Evolutionary conservation across 805 yeast species (phyloP).

Genomic region (Ogataea kodamae): DNA sequence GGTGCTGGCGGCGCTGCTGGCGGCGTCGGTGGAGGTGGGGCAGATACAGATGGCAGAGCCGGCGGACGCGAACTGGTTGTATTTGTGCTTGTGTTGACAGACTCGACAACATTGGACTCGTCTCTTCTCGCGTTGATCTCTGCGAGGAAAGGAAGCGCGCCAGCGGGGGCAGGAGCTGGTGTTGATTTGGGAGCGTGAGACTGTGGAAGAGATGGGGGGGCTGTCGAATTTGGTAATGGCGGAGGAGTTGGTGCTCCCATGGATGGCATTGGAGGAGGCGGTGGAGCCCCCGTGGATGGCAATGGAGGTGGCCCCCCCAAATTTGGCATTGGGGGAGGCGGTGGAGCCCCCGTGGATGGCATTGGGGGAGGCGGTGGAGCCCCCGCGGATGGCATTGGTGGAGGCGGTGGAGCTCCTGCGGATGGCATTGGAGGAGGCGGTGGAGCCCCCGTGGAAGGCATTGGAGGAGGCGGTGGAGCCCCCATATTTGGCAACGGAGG

Average conservation of each 20-base stretch:
- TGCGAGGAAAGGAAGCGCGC: slow-evolving; percentile 53
- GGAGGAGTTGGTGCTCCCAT: slow-evolving; percentile 3
- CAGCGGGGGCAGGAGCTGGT: slow-evolving; percentile 30
- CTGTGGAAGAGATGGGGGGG: slow-evolving; percentile 8
- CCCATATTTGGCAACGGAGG: slow-evolving; percentile 29
- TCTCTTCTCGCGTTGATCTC: slow-evolving; percentile 54
- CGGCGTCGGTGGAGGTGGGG: slow-evolving; percentile 9
- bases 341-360: slow-evolving; percentile 19
- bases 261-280: slow-evolving; percentile 3
- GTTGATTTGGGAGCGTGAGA: slow-evolving; percentile 17
- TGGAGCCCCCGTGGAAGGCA: slow-evolving; percentile 7
- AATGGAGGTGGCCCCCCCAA: slow-evolving; percentile 22
- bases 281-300: slow-evolving; percentile 8
- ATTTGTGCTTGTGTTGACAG: slow-evolving; percentile 14
- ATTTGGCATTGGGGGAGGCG: slow-evolving; percentile 20
- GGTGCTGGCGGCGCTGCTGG: slow-evolving; percentile 22
- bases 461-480: slow-evolving; percentile 15
- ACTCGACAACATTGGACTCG: slow-evolving; percentile 47
- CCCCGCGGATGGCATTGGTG: slow-evolving; percentile 19
- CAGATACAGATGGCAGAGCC: neutral
- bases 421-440: slow-evolving; percentile 23
- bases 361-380: slow-evolving; percentile 23
- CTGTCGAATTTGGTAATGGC: slow-evolving; percentile 1
- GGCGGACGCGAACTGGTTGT: too few relatives aligned
- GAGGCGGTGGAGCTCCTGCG: slow-evolving; percentile 21